Conservation (phyloP, 768 basidiomycete species). For the Amanita pallidorosea region DNA sequence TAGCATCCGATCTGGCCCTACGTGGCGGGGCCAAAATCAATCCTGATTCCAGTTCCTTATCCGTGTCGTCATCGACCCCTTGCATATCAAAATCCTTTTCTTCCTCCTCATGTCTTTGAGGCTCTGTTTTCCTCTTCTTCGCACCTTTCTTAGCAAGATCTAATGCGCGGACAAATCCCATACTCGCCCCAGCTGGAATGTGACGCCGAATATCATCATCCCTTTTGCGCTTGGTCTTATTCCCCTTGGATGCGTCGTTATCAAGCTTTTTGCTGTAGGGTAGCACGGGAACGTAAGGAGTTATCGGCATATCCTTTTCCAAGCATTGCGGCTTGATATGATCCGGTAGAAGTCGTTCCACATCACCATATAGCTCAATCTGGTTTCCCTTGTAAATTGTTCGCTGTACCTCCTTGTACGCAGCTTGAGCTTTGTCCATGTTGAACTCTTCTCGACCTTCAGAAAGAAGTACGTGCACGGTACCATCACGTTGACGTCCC, state of each 20-base stretch:
- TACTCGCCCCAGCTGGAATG: slow-evolving; percentile 61
- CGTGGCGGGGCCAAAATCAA: slow-evolving; percentile 29
- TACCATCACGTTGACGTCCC: slow-evolving; percentile 82
- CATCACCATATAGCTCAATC: slow-evolving; percentile 90
- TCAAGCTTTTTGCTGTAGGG: slow-evolving; percentile 26
- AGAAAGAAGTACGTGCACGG: slow-evolving; percentile 85
- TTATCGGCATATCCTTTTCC: slow-evolving; percentile 77
- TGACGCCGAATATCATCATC: slow-evolving; percentile 59
- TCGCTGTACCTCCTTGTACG: slow-evolving; percentile 83
- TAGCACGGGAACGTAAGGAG: slow-evolving; percentile 50
- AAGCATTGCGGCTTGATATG: slow-evolving; percentile 66
- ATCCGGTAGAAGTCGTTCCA: slow-evolving; percentile 74
- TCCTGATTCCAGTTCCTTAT: slow-evolving; percentile 55
- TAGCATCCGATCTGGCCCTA: slow-evolving; percentile 38
- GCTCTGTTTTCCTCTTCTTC: slow-evolving; percentile 33
- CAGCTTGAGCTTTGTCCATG: slow-evolving; percentile 78
- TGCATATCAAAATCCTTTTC: slow-evolving; percentile 37
- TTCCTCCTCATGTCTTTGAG: slow-evolving; percentile 8
- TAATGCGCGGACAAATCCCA: slow-evolving; percentile 61
- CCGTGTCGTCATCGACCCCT: slow-evolving; percentile 57
- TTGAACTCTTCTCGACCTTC: slow-evolving; percentile 87
- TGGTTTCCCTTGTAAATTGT: slow-evolving; percentile 77
- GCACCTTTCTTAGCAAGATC: slow-evolving; percentile 46
- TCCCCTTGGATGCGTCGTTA: slow-evolving; percentile 17
- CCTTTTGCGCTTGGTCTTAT: slow-evolving; percentile 54